A percentile compares a stretch with the other conserved stretches of the same genome.
Evolutionary conservation across 768 basidiomycete species (phyloP).

Genomic region (Amanita pallidorosea): DNA sequence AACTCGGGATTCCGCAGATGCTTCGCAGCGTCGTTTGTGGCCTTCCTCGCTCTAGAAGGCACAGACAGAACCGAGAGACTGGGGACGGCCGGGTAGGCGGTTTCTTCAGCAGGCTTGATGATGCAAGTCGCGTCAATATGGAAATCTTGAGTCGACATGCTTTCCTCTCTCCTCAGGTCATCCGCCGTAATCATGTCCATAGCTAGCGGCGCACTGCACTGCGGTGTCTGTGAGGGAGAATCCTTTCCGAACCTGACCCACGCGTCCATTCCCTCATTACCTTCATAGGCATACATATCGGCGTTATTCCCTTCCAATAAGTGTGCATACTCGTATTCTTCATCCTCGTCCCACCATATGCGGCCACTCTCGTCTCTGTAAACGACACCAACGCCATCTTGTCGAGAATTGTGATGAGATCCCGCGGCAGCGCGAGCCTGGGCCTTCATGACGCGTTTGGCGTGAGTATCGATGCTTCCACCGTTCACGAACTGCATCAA

Average conservation of each 20-base stretch:
- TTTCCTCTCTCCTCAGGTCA: neutral
- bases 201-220: neutral
- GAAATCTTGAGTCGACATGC: conserved; percentile 1
- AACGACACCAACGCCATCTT: conserved; percentile 34
- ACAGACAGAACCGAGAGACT: conserved; percentile 28
- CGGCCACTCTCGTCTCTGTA: conserved; percentile 52
- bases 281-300: conserved; percentile 14
- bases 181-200: neutral
- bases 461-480: conserved; percentile 44
- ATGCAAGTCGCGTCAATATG: neutral
- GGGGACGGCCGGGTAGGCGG: conserved; percentile 18
- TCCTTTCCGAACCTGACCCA: conserved; percentile 36
- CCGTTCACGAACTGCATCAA: conserved; percentile 64
- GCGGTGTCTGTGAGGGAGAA: neutral
- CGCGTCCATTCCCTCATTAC: conserved; percentile 9
- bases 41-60: conserved; percentile 23
- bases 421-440: conserved; percentile 37
- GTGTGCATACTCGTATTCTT: conserved; percentile 58
- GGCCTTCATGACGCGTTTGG: conserved; percentile 40
- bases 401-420: conserved; percentile 8
- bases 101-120: conserved; percentile 12
- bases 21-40: conserved; percentile 10
- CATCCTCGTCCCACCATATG: conserved; percentile 64
- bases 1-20: conserved; percentile 26
- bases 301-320: conserved; percentile 34